Conservation (phyloP, 148 eudicot genomes). For the Oxyria digyna region DNA sequence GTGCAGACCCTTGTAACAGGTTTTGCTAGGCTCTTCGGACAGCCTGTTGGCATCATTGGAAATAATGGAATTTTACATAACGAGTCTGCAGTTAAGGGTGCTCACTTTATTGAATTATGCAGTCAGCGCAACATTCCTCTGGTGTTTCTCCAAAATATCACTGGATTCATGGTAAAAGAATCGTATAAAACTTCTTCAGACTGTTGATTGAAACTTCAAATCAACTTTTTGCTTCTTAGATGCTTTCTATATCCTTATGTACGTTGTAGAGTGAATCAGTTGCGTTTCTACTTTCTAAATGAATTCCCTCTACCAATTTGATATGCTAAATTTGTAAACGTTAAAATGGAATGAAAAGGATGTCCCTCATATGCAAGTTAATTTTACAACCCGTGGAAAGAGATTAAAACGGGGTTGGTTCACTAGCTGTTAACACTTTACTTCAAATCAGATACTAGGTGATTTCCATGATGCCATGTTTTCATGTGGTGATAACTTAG, state of each 20-base stretch:
- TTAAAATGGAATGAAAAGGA: not conserved
- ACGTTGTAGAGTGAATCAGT: not conserved
- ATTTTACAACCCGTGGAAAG: not conserved
- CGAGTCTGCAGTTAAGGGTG: conserved; percentile 96
- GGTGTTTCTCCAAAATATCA: conserved; percentile 92
- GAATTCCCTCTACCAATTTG: not conserved
- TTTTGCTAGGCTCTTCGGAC: conserved; percentile 80
- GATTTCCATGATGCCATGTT: not conserved
- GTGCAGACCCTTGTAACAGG: conserved; percentile 91
- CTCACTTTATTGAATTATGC: conserved; percentile 93
- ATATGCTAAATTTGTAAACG: not conserved
- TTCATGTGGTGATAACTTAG: not conserved
- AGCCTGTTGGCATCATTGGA: conserved; percentile 92
- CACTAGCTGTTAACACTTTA: not conserved
- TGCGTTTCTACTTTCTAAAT: not conserved
- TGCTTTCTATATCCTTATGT: not conserved
- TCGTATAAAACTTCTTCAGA: not conserved
- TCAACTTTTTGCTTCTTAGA: not conserved
- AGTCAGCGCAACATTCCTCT: conserved; percentile 90
- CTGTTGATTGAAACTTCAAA: not conserved
- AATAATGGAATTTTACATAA: conserved; percentile 80
- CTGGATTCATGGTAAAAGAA: conserved; percentile 89
- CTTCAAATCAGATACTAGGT: not conserved
- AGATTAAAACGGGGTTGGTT: not conserved
- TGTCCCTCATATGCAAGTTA: not conserved